Conservation (phyloP, 805 yeast genomes). For the Cyberlindnera nakhonratchasimensis region DNA sequence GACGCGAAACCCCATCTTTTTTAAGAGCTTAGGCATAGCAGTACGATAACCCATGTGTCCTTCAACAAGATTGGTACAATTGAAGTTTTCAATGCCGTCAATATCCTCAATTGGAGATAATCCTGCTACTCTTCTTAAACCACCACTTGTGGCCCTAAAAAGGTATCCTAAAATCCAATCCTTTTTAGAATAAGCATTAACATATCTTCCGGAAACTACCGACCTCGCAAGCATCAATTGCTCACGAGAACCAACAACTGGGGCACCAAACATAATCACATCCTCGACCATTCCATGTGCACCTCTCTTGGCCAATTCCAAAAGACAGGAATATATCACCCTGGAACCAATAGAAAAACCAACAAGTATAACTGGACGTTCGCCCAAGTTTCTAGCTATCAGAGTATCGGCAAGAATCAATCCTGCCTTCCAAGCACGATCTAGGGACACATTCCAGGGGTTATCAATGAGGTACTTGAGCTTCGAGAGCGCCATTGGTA, state of each 20-base stretch:
- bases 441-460: conserved; percentile 97
- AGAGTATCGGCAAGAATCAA: conserved; percentile 86
- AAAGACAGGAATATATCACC: conserved; percentile 82
- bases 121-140: conserved; percentile 88
- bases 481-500: conserved; percentile 89
- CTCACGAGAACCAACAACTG: conserved; percentile 74
- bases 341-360: conserved; percentile 95
- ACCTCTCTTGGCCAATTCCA: conserved; percentile 80
- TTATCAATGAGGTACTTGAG: conserved; percentile 87
- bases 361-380: conserved; percentile 84
- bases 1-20: conserved; percentile 71
- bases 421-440: conserved; percentile 97
- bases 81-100: conserved; percentile 74
- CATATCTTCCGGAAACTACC: conserved; percentile 83
- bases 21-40: conserved; percentile 81
- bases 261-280: conserved; percentile 84
- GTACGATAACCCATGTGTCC: conserved; percentile 98
- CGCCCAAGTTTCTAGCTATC: conserved; percentile 83
- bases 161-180: conserved; percentile 97
- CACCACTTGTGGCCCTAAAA: conserved; percentile 95
- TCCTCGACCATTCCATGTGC: conserved; percentile 88
- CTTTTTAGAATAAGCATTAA: conserved; percentile 85
- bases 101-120: conserved; percentile 67
- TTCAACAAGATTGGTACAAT: conserved; percentile 80
- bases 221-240: conserved; percentile 76